Conservation (phyloP, 345 rosid species). For the Salix viminalis region DNA sequence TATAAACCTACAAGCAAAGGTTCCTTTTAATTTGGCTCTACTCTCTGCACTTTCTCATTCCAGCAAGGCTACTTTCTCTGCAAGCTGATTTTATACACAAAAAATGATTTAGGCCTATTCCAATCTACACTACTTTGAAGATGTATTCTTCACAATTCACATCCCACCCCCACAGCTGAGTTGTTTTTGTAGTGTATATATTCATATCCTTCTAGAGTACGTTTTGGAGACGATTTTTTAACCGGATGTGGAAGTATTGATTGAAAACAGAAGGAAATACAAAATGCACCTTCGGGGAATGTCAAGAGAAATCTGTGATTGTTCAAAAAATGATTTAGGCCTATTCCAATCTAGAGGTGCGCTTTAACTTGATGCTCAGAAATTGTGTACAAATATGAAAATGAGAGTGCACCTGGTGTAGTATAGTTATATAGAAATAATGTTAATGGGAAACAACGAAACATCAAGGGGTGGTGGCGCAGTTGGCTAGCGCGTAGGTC, state of each 20-base stretch:
- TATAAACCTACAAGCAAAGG: no score
- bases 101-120: no score
- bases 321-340: not conserved
- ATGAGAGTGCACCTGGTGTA: no score
- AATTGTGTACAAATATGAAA: no score
- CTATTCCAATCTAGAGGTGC: no score
- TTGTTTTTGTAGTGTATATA: not conserved
- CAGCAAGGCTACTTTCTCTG: no score
- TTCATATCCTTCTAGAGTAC: not conserved
- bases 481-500: constrained; percentile 55
- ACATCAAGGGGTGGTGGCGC: constrained; percentile 40
- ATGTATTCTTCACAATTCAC: not conserved
- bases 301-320: not conserved
- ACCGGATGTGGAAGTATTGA: not conserved
- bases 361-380: no score
- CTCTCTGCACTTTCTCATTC: no score
- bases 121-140: no score
- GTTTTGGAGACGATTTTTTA: no score
- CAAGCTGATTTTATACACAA: no score
- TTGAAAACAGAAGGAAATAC: not conserved
- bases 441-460: rapidly evolving
- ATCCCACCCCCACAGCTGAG: not conserved
- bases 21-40: no score
- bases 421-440: rapidly evolving
- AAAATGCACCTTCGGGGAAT: not conserved